Evolutionary conservation across 371 early-diverging fungal genomes (phyloP).

Genomic region (Conidiobolus incongruus): DNA sequence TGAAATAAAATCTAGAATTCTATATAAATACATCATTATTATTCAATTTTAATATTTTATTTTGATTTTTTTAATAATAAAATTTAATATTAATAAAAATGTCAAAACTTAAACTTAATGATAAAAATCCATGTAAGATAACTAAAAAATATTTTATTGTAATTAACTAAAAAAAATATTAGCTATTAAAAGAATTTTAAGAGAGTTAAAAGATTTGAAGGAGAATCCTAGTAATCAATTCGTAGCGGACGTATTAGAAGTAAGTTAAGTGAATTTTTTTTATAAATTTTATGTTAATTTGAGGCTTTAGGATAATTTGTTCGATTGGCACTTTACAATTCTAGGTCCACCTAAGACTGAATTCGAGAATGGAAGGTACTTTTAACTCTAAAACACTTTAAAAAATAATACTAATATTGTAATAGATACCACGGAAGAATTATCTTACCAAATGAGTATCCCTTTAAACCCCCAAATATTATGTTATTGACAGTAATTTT

Average conservation of each 20-base stretch:
- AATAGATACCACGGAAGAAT: slow-evolving; percentile 50
- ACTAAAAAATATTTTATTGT: too few species aligned
- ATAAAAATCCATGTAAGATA: background rate
- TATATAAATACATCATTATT: too few species aligned
- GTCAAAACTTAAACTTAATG: too few species aligned
- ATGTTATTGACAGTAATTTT: slow-evolving; percentile 53
- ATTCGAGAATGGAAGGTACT: slow-evolving; percentile 58
- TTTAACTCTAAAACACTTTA: background rate
- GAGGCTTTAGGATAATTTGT: slow-evolving; percentile 33
- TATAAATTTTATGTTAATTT: background rate
- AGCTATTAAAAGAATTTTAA: background rate
- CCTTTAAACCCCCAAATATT: slow-evolving; percentile 81
- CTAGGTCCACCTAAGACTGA: slow-evolving; percentile 69
- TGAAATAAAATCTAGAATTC: too few species aligned
- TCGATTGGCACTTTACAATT: slow-evolving; percentile 89
- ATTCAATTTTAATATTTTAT: too few species aligned
- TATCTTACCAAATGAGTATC: slow-evolving; percentile 68
- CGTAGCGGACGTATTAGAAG: slow-evolving; percentile 33
- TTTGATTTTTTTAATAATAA: too few species aligned
- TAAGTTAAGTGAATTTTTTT: slow-evolving; percentile 6
- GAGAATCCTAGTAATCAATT: slow-evolving; percentile 25
- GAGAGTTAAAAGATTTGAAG: slow-evolving; percentile 35
- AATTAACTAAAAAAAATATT: background rate
- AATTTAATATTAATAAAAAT: too few species aligned
- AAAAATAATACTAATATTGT: background rate